A percentile compares a stretch with the other conserved stretches of the same genome.
phyloP scores from a whole-genome alignment of 257 asterid species.

The Leonotis leonurus region DNA sequence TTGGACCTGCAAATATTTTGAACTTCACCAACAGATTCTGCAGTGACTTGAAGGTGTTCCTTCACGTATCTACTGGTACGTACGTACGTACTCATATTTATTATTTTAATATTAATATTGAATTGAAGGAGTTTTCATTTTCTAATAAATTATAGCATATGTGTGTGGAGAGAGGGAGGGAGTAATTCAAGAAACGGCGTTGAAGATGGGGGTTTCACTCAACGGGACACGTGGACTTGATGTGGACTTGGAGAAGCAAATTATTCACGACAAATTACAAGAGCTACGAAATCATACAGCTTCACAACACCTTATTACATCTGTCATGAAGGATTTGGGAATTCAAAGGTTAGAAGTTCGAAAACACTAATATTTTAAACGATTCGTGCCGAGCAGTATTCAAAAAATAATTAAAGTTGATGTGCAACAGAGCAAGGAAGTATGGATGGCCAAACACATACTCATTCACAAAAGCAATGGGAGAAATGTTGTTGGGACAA shows the following conservation, averaged over 20 bases:
- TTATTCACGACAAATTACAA: constrained; percentile 9
- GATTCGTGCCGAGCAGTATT: too few relatives aligned
- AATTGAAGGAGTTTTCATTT: too few relatives aligned
- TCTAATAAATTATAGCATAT: constrained; percentile 39
- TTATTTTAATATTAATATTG: too few relatives aligned
- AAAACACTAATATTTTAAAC: too few relatives aligned
- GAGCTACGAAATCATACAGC: constrained; percentile 13
- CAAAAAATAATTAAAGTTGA: not conserved
- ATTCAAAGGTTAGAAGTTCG: constrained; percentile 31
- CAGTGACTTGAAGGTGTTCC: constrained; percentile 35
- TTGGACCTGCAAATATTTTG: constrained; percentile 56
- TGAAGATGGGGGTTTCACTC: constrained; percentile 25
- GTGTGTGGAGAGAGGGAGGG: constrained; percentile 46
- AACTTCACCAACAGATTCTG: constrained; percentile 53
- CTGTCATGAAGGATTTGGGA: constrained; percentile 32
- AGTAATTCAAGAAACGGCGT: constrained; percentile 23
- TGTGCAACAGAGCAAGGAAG: constrained; percentile 34
- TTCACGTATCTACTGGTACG: constrained; percentile 86
- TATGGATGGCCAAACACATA: constrained; percentile 66
- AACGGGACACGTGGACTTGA: constrained; percentile 29
- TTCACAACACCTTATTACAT: constrained; percentile 12
- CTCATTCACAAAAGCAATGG: constrained; percentile 61
- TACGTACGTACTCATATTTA: too few relatives aligned
- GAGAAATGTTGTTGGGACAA: constrained; percentile 58
- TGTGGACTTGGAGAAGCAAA: constrained; percentile 18